Base-by-base conservation (phyloP, 495 filamentous ascomycete genomes). In the Geoglossum glabrum region DNA sequence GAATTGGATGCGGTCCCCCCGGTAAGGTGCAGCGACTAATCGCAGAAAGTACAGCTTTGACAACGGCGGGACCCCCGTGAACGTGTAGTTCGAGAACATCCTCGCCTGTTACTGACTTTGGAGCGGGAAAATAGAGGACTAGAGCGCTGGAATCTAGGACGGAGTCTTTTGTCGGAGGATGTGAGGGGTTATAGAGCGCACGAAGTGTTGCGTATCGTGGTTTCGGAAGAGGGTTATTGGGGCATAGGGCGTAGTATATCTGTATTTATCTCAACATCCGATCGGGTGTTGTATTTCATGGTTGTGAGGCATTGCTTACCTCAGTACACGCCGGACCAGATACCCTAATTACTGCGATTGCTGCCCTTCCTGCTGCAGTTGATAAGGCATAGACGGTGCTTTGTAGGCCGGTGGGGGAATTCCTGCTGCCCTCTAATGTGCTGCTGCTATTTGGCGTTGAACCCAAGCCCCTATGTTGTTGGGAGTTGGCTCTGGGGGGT, bases 371-470 rank as follows among this genome's bases (percentile, higher is more conserved):
- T 15, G 85, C 71, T 1, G 86, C 86, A 10, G 92, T 94, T 0
- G 92, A 95, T 3, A 97, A 73, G 0, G 93, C 92, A 65, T 90
- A 97, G 17, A 99, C 94, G 3, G 92, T 97, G 0, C 69, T n/a
- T 15, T 15, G 28, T 52, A 23, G 6, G 49, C 28, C 19, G n/a
- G 26, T 19, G 7, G 54, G 5, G 43, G 54, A 30, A 26, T 28
- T 25, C 17, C 33, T 46, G 17, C 19, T 30, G 33, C 19, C 31
- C 19, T 56, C 49, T 15, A 17, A 31, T 27, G 30, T 27, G 19
- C 28, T 19, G 49, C 11, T 28, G 23, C 10, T 2, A 52, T 31
- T 27, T 5, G 49, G 17, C 4, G 15, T 28, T 13, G 19, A n/a
- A 1, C 4, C 17, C 26, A 30, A 13, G 15, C 26, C 6, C 30